Base-by-base conservation (phyloP, 805 yeast genomes). In the Saccharomycopsis fermentans region DNA sequence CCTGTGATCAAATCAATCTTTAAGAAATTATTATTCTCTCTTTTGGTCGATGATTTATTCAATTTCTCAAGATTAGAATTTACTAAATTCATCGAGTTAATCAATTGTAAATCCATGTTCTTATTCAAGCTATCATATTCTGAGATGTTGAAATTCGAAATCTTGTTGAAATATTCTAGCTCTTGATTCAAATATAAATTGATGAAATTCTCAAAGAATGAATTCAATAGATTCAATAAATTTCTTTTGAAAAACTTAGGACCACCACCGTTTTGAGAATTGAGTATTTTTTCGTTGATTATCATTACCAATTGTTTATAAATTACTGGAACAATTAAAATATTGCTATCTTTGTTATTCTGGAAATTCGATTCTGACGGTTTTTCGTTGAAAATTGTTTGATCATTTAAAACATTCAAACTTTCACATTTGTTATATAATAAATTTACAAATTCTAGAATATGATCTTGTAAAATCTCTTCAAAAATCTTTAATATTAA, bases 1-100 rank as follows among this genome's bases (percentile, higher is more conserved):
- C 83, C 82, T 19, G 83, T 73, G 58, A 86, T 74, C 56, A 86
- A 77, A 64, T 84, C 89, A 16, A 62, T 21, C 48, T 62, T 62
- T 43, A 61, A 37, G 47, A 62, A 62, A 37, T 57, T 57, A 36
- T 51, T 61, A 65, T 74, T 75, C 60, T 81, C 80, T 43, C 74
- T 70, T 21, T 67, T 68, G 54, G 67, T 68, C 16, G 39, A 36
- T 8, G 29, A 54, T 39, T 53, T 58, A 54, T 53, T 70, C 35
- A 68, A 69, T 57, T 63, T 66, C 67, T 71, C 64, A 59, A 77
- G 75, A 56, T 75, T 73, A 29, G 68, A 73, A 32, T 75, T 76
- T 19, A 43, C 24, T 9, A 43, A 6, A 21, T 43, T 43, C 50
- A 43, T 43, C 14, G 50, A 43, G 24, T 43, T 43, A 4, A 21